These are phyloP conservation scores for Cutaneotrichosporon sp. DNA, from an alignment of 1,284 basidiomycete species.

Conservation along the genomic window DNA sequence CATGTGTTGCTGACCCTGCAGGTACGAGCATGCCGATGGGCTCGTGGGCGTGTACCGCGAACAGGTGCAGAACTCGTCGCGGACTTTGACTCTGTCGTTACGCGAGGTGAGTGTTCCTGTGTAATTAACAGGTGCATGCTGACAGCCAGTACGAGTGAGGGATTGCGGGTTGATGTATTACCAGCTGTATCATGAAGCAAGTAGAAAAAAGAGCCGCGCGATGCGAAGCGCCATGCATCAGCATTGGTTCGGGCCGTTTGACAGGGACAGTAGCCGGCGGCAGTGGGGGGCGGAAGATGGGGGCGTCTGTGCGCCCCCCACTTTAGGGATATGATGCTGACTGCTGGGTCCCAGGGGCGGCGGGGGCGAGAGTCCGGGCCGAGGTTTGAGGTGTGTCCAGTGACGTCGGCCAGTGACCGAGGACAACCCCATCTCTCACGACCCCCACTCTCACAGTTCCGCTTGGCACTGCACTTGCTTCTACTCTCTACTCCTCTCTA, in stretches of 20 bases:
- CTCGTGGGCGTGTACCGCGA: slow-evolving; percentile 93
- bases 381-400: no score
- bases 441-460: neutral
- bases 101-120: slow-evolving; percentile 14
- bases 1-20: slow-evolving; percentile 24
- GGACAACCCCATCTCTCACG: neutral
- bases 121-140: neutral
- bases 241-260: neutral
- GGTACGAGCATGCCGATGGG: slow-evolving; percentile 87
- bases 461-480: neutral
- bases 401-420: neutral
- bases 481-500: neutral
- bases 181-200: neutral
- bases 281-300: neutral
- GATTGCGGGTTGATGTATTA: neutral
- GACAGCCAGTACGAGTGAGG: slow-evolving; percentile 8
- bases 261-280: neutral
- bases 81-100: slow-evolving; percentile 78
- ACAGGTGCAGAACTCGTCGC: slow-evolving; percentile 87
- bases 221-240: no score
- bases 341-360: no score
- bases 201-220: neutral
- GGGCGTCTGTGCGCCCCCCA: neutral
- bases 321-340: no score
- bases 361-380: no score